Percentiles rank a stretch among this genome's conserved stretches.
Evolutionary conservation across 139 green algal genomes (phyloP).

Genomic region (Yamagishiella unicocca): DNA sequence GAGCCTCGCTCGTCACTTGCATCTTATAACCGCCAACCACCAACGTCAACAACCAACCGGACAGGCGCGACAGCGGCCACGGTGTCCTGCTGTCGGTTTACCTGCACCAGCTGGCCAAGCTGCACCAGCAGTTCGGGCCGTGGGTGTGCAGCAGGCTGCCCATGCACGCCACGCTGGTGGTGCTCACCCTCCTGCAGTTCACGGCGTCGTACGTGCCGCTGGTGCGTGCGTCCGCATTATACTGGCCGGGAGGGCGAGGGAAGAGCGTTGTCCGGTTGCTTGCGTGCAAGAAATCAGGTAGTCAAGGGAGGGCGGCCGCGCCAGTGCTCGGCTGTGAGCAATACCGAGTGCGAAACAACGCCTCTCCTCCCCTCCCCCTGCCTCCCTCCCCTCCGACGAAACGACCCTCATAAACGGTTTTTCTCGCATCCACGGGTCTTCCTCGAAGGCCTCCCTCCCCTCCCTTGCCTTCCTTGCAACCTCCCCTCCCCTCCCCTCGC

Average conservation of each 20-base stretch:
- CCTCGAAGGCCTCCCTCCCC: background rate
- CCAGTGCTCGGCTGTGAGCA: no score
- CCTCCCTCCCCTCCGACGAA: background rate
- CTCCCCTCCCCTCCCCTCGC: background rate
- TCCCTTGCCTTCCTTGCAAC: background rate
- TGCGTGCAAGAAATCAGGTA: no score
- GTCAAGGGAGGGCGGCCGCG: no score
- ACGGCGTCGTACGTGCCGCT: background rate
- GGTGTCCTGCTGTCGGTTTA: background rate
- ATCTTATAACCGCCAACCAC: no score
- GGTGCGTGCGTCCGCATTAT: background rate
- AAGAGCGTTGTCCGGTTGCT: no score
- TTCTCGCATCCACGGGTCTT: background rate
- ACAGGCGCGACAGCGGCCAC: no score
- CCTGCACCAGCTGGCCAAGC: slow-evolving; percentile 7
- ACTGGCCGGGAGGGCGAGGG: background rate
- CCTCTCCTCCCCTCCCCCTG: background rate
- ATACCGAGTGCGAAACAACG: no score
- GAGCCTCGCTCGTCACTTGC: no score
- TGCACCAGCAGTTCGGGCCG: background rate
- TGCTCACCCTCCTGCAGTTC: slow-evolving; percentile 14
- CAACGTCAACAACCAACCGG: no score
- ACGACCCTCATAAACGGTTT: background rate
- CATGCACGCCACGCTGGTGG: background rate
- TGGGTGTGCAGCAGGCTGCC: background rate